Evolutionary conservation across 257 asterid genomes (phyloP).

Genomic region (Fraxinus pennsylvanica): DNA sequence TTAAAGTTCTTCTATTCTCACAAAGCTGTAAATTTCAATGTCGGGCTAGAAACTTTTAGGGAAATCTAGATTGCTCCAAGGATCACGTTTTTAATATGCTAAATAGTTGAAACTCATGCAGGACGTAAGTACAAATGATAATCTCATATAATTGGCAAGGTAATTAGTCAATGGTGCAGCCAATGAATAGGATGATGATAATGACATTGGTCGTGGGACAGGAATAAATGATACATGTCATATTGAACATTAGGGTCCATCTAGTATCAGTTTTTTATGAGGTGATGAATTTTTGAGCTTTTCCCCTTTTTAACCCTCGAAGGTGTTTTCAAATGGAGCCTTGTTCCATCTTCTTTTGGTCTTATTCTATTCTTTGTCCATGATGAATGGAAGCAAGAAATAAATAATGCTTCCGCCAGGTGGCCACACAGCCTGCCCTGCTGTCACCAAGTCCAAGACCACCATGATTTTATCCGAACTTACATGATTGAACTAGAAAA

Average conservation of each 20-base stretch:
- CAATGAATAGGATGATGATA: conserved; percentile 1
- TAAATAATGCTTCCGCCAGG: neutral
- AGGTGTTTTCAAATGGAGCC: neutral
- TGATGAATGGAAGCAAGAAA: neutral
- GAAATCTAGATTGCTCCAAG: conserved; percentile 14
- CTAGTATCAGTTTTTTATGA: neutral
- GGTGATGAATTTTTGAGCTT: neutral
- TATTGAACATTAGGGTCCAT: neutral
- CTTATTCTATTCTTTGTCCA: neutral
- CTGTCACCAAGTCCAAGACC: neutral
- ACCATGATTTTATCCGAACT: neutral
- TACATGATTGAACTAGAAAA: neutral
- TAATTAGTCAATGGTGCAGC: neutral
- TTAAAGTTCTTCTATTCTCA: conserved; percentile 22
- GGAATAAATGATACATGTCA: neutral
- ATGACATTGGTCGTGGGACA: neutral
- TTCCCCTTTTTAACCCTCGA: neutral
- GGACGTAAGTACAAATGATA: neutral
- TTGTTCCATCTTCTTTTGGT: neutral
- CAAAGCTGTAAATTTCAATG: conserved; percentile 4
- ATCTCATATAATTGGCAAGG: neutral
- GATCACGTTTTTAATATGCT: conserved; percentile 9
- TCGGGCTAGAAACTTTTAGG: conserved; percentile 10
- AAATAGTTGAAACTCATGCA: neutral
- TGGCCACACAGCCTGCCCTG: neutral